Percentiles rank a stretch among this genome's conserved stretches.
Conservation (phyloP, 495 filamentous ascomycete genomes). For the Eremomyces bilateralis region DNA sequence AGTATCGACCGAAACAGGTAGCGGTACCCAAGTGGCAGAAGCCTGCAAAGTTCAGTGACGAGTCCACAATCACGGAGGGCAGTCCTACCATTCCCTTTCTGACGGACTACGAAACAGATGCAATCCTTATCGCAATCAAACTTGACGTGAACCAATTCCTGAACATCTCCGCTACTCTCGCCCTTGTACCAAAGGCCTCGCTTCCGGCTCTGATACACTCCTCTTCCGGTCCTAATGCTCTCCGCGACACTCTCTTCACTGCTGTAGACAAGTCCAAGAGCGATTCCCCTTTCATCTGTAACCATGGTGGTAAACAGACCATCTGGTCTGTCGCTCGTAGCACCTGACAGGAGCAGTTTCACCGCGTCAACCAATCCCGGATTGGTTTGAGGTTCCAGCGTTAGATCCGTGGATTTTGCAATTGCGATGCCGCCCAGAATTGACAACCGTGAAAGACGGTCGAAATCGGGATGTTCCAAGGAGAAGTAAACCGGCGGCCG, state of each 20-base stretch:
- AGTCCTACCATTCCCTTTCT: constrained; percentile 47
- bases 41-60: constrained; percentile 25
- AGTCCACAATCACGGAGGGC: constrained; percentile 7
- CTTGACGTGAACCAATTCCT: constrained; percentile 66
- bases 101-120: constrained; percentile 66
- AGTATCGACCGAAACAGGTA: constrained; percentile 74
- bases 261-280: constrained; percentile 82
- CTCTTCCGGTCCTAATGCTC: constrained; percentile 66
- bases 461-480: constrained; percentile 26
- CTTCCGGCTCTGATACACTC: constrained; percentile 90
- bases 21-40: constrained; percentile 90
- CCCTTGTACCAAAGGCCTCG: constrained; percentile 94
- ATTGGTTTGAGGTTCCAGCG: constrained; percentile 29
- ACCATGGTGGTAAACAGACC: constrained; percentile 73
- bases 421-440: background rate
- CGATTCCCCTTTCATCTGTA: constrained; percentile 65
- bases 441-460: background rate
- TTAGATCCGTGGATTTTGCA: constrained; percentile 26
- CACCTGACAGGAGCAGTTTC: constrained; percentile 42
- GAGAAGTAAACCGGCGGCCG: constrained; percentile 26
- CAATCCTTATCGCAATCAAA: constrained; percentile 88
- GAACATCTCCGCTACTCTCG: constrained; percentile 76
- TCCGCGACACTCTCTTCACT: constrained; percentile 73
- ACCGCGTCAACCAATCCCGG: constrained; percentile 40
- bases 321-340: constrained; percentile 65